A percentile compares a stretch with the other conserved stretches of the same genome.
Conservation (phyloP, 164 flowering plant genomes). For the Aristolochia fimbriata region DNA sequence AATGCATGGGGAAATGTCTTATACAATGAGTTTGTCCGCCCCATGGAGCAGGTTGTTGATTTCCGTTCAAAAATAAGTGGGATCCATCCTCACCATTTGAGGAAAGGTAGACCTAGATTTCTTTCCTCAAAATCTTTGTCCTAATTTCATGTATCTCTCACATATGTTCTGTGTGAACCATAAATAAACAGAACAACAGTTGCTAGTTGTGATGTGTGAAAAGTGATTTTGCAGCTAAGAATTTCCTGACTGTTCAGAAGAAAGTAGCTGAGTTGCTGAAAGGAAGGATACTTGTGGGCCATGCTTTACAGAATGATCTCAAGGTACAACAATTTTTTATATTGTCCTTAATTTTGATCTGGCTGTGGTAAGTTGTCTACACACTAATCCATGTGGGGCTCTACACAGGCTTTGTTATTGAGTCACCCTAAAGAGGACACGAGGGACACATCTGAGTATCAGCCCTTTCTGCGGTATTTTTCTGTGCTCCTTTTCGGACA, state of each 20-base stretch:
- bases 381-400: not conserved
- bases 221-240: constrained; percentile 49
- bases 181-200: not conserved
- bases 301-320: constrained; percentile 84
- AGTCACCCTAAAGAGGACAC: constrained; percentile 79
- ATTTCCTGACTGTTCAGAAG: constrained; percentile 56
- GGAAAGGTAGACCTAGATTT: constrained; percentile 42
- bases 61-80: constrained; percentile 88
- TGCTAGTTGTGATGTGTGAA: not conserved
- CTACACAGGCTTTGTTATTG: constrained; percentile 55
- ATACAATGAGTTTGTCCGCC: constrained; percentile 87
- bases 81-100: constrained; percentile 68
- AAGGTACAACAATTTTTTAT: constrained; percentile 34
- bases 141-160: not conserved
- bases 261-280: constrained; percentile 73
- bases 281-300: constrained; percentile 85
- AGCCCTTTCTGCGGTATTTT: constrained; percentile 52
- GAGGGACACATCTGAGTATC: constrained; percentile 76
- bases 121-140: not conserved
- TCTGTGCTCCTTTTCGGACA: not conserved
- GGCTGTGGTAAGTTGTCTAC: not conserved
- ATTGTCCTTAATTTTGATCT: constrained; percentile 2
- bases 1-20: constrained; percentile 86
- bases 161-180: not conserved
- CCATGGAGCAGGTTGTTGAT: constrained; percentile 77